A percentile compares a stretch with the other conserved stretches of the same genome.
Evolutionary conservation across 352 stramenopile species (phyloP).

Genomic region (Phytophthora pistaciae): DNA sequence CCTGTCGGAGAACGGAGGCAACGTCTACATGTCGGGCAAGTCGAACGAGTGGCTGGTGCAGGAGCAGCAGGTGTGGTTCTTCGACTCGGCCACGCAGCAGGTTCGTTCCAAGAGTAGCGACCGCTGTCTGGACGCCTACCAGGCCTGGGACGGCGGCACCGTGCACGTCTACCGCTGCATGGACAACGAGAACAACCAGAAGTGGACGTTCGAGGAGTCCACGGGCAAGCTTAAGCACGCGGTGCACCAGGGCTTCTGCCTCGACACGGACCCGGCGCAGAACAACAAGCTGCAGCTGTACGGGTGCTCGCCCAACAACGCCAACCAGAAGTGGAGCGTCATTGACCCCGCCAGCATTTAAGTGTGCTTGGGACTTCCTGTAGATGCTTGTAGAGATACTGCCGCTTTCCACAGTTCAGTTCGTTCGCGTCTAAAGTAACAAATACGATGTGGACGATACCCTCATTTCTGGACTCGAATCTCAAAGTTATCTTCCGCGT

Average conservation of each 20-base stretch:
- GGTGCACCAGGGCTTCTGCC: conserved; percentile 49
- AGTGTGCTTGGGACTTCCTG: neutral
- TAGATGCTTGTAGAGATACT: neutral
- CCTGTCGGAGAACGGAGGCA: conserved; percentile 38
- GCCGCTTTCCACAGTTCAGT: neutral
- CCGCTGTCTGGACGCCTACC: conserved; percentile 58
- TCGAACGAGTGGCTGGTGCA: conserved; percentile 46
- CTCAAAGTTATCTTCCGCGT: neutral
- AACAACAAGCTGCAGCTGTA: conserved; percentile 64
- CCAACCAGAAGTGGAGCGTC: conserved; percentile 55
- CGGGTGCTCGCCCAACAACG: conserved; percentile 48
- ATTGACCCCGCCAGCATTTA: conserved; percentile 11
- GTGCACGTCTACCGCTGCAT: conserved; percentile 57
- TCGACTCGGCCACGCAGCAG: conserved; percentile 42
- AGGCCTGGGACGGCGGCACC: conserved; percentile 43
- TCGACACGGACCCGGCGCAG: conserved; percentile 46
- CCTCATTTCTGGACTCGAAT: neutral
- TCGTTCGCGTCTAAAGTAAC: neutral
- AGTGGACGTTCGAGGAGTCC: conserved; percentile 55
- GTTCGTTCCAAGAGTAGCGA: conserved; percentile 18
- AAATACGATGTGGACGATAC: neutral
- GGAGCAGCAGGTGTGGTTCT: conserved; percentile 66
- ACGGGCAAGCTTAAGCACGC: conserved; percentile 49
- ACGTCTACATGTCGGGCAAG: conserved; percentile 36
- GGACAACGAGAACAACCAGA: conserved; percentile 54